Base-by-base conservation (phyloP, 768 basidiomycete genomes). In the Sistotremastrum niveocremeum region DNA sequence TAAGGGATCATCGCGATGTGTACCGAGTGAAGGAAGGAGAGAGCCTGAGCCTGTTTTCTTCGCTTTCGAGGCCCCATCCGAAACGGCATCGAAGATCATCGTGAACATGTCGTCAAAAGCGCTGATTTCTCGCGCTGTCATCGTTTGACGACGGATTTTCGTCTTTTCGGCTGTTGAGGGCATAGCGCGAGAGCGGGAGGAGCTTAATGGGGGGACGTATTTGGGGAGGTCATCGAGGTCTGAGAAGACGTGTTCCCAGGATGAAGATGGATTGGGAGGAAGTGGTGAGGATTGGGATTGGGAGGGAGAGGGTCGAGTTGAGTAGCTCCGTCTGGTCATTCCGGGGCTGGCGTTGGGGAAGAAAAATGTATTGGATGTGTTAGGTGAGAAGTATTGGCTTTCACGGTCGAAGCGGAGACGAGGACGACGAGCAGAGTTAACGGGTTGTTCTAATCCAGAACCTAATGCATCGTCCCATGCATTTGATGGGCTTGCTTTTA, bases 91-190 rank as follows among this genome's bases (percentile, higher is more conserved):
- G 57, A 85, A 84, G 35, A 86, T 76, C 62, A 81, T 61, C 53
- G 76, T 69, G 52, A 86, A 83, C 73, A 86, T 81, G 32, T 79
- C 77, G 54, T 81, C 74, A 52, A 87, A 80, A 4, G 74, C 74
- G 47, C 56, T 69, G 47, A 71, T 68, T 63, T 87, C 85, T 39
- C 72, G 71, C 0, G 76, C 76, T 0, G 82, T 83, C 71, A 85
- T 76, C 12, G 74, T 64, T 51, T 81, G 77, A 30, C 69, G 70
- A 36, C 69, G 68, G 5, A 54, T 51, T 6, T 46, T 37, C 35
- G 46, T 34, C 51, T 34, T 54, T 52, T 8, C 48, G 43, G n/a
- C 53, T 54, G 33, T 46, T 52, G 1, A 54, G 2, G 34, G 54
- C 35, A 44, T 5, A 40, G 37, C 3, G 47, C 11, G 5, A 28